These are phyloP conservation scores for Solanum clarkiae DNA, from an alignment of 257 asterid genomes.

Conservation along the genomic window DNA sequence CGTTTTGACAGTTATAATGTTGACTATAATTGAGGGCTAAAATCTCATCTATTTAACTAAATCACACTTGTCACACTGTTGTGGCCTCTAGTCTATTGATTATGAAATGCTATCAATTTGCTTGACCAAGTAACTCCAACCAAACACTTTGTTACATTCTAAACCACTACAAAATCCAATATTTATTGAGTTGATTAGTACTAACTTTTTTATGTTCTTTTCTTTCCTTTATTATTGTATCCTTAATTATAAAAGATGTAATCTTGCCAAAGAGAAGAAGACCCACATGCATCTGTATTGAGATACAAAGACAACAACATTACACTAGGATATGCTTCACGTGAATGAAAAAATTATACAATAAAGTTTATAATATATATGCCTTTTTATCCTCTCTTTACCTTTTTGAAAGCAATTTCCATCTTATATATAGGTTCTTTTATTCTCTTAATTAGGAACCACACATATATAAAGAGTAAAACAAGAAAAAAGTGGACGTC, in stretches of 20 bases:
- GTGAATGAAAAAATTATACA: neutral
- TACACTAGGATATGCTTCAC: neutral
- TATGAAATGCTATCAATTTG: neutral
- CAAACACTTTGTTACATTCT: neutral
- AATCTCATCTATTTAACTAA: neutral
- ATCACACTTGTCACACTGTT: neutral
- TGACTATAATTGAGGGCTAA: no score
- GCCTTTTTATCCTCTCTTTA: neutral
- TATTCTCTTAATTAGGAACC: neutral
- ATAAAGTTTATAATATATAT: neutral
- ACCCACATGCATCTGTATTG: neutral
- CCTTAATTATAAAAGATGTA: neutral
- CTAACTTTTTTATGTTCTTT: neutral
- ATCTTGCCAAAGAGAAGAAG: neutral
- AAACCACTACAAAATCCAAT: neutral
- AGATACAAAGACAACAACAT: neutral
- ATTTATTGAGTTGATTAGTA: neutral
- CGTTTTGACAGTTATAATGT: no score
- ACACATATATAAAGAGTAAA: no score
- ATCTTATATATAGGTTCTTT: neutral
- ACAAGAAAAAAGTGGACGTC: no score
- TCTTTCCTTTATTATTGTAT: neutral
- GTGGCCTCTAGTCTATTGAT: neutral
- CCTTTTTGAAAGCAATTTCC: neutral
- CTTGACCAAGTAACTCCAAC: neutral